Base-by-base conservation (phyloP, 73 alveolate genomes). In the Paramecium tetraurelia region DNA sequence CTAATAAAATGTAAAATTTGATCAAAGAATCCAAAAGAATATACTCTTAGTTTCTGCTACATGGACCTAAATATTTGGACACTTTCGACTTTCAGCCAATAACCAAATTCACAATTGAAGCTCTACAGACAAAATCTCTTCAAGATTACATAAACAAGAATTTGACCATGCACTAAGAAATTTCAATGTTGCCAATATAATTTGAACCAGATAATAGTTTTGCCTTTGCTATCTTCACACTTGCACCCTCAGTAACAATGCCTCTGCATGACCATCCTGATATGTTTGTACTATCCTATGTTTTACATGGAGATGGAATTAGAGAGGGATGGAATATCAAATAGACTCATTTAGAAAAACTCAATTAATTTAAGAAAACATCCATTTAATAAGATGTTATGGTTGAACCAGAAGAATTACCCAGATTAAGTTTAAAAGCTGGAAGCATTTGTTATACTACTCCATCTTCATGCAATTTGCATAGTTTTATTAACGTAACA, bases 231-330 rank as follows among this genome's bases (percentile, higher is more conserved):
- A 63, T 63, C 6, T 63, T 63, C n/a, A 63, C 84, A 63, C 24
- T 63, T 10, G 84, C 84, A 31, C 84, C 84, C 27, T 11, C 16
- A 63, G 27, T 63, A 12, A 33, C 46, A 3, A 63, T 63, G 84
- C 84, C 84, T 31, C n/a, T 63, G 6, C 84, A 63, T 63, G 84
- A 63, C 31, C 84, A 63, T 63, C 84, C 84, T 27, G 84, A 63
- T 31, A 63, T 63, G 84, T 63, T 63, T 63, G 84, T 63, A 5
- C 14, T 63, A 11, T 63, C 84, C 5, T 63, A 63, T 63, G 27
- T 63, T 31, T 63, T 63, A 33, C 48, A 63, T 63, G 84, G 84
- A 27, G 84, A 63, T 16, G 84, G 84, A 11, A 33, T 31, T 7
- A 63, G 84, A 33, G 84, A 63, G 31, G 84, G 84, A 31, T 63